Base-by-base conservation (phyloP, 192 early-diverging fungal genomes). In the Piromyces sp. region DNA sequence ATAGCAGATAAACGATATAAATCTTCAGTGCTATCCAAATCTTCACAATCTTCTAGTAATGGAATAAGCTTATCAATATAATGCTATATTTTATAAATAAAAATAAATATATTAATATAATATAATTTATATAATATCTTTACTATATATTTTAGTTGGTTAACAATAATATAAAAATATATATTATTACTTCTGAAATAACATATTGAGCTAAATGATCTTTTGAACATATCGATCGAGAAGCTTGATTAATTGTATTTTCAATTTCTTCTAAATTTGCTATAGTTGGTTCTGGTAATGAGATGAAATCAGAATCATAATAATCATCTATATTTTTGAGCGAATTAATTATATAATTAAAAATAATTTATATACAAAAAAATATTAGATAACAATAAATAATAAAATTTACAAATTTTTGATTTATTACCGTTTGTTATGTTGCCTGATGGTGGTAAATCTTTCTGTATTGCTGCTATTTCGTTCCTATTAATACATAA, bases 21-120 rank as follows among this genome's bases (percentile, higher is more conserved):
- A 81, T 94, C 94, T 9, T 92, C 87, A 12, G 86, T 87, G 28
- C 88, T 89, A 38, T 96, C 95, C 85, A 95, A 82, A 83, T 97
- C 95, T 84, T 97, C 96, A 80, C 92, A 95, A 22, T 88, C 88
- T 83, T 93, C 91, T 83, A 94, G 89, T 13, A 93, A 81, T 30
- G 92, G 90, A 22, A 91, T 86, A 26, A 91, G 31, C 29, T 84
- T 83, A 28, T 83, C 84, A n/a, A 81, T 79, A 80, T 79, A 81
- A 33, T 80, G 36, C 81, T 81, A 81, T 22, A 17, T 31, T 4
- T 58, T 79, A 36, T 4, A 36, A 36, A 36, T 36, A 36, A 36
- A 36, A 36, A 36, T 36, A 7, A 36, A 36, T 36, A n/a, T n/a
- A n/a, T n/a, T n/a, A n/a, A n/a, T n/a, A n/a, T n/a, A n/a, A n/a